These are phyloP conservation scores for Teratosphaeria destructans DNA, from an alignment of 2,329 filamentous ascomycete species.

Conservation along the genomic window DNA sequence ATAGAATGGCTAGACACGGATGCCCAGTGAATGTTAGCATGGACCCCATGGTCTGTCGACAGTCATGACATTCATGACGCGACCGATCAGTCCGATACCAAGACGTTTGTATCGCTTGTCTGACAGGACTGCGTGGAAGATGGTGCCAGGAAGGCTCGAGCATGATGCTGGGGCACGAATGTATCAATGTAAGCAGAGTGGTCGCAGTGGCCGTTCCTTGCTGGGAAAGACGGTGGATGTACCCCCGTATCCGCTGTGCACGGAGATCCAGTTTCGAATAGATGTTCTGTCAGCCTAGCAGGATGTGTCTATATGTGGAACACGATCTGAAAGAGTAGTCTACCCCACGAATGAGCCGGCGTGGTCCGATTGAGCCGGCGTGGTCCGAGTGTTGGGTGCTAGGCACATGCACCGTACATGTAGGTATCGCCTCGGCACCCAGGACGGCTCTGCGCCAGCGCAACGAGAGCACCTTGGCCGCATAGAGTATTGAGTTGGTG, in stretches of 20 bases:
- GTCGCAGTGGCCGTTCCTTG: too few relatives aligned
- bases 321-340: neutral
- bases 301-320: neutral
- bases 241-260: too few relatives aligned
- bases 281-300: neutral
- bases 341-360: neutral
- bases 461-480: neutral
- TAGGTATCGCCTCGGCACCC: neutral
- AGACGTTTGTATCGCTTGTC: too few relatives aligned
- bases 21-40: too few relatives aligned
- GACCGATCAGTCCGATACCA: too few relatives aligned
- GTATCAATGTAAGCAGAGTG: too few relatives aligned
- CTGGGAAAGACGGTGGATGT: neutral
- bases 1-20: too few relatives aligned
- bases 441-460: neutral
- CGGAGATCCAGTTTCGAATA: neutral
- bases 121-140: too few relatives aligned
- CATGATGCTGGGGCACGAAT: too few relatives aligned
- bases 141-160: too few relatives aligned
- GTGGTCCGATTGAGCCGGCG: neutral
- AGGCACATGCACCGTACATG: neutral
- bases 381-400: neutral
- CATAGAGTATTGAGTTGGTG: neutral
- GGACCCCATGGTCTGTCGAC: too few relatives aligned
- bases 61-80: too few relatives aligned